Evolutionary conservation across 2,329 filamentous ascomycete species (phyloP).

Genomic region (Clonostachys sp.): DNA sequence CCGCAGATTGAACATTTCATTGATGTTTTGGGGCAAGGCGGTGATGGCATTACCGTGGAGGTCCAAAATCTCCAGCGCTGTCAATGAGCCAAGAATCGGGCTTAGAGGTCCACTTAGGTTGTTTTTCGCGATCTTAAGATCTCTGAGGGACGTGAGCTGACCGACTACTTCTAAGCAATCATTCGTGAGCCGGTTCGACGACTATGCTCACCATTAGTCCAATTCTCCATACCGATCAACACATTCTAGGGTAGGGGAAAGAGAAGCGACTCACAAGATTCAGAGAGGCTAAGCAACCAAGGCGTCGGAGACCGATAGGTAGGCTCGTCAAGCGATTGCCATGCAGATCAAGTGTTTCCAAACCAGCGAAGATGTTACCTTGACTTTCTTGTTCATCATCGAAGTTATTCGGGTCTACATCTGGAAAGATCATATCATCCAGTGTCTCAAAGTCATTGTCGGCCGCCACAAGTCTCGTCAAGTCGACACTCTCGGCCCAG

Average conservation of each 20-base stretch:
- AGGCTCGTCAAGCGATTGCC: conserved; percentile 72
- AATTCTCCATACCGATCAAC: too few relatives aligned
- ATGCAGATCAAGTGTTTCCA: conserved; percentile 81
- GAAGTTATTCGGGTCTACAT: conserved; percentile 47
- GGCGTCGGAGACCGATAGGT: conserved; percentile 69
- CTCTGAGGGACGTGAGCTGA: conserved; percentile 67
- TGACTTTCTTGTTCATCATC: conserved; percentile 60
- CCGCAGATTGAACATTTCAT: conserved; percentile 64
- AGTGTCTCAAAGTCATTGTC: conserved; percentile 83
- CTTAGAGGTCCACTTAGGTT: conserved; percentile 65
- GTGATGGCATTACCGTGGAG: conserved; percentile 76
- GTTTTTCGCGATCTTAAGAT: conserved; percentile 80
- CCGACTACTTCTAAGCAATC: conserved; percentile 67
- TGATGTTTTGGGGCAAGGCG: conserved; percentile 61
- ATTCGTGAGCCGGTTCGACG: conserved; percentile 76
- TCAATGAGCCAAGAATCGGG: conserved; percentile 56
- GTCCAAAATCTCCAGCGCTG: conserved; percentile 74
- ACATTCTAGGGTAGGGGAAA: too few relatives aligned
- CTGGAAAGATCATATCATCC: conserved; percentile 74
- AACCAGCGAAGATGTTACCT: conserved; percentile 73
- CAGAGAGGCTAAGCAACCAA: conserved; percentile 71
- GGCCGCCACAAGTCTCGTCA: conserved; percentile 78
- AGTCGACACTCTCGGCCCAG: conserved; percentile 90
- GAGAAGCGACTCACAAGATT: conserved; percentile 61
- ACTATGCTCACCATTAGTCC: conserved; percentile 37